phyloP scores from a whole-genome alignment of 805 yeast genomes.

The Hanseniaspora jakobsenii region DNA sequence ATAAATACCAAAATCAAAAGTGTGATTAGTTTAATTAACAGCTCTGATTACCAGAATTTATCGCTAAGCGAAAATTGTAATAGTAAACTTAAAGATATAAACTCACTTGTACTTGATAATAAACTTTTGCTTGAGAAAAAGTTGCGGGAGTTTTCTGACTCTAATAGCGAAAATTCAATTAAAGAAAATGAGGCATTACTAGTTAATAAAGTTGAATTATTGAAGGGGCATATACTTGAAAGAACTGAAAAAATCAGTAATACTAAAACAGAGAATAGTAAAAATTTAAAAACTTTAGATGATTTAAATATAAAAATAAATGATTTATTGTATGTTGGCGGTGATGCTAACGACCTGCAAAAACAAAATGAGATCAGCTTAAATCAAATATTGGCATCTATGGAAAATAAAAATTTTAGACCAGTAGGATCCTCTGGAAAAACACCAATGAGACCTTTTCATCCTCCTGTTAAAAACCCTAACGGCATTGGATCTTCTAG shows the following conservation, averaged over 20 bases:
- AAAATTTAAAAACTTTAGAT: conserved; percentile 4
- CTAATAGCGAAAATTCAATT: too few species aligned
- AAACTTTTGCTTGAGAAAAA: conserved; percentile 2
- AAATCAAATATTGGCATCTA: conserved; percentile 16
- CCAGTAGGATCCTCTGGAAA: conserved; percentile 20
- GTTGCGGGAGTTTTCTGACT: not conserved
- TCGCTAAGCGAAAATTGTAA: conserved; percentile 19
- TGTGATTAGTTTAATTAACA: conserved; percentile 25
- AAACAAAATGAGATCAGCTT: conserved; percentile 9
- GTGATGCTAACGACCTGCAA: conserved; percentile 3
- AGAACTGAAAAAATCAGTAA: not conserved
- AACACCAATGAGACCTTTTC: conserved; percentile 18
- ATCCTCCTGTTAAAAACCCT: not conserved
- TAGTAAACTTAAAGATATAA: conserved; percentile 19
- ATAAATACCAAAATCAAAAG: conserved; percentile 25
- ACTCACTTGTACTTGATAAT: conserved; percentile 15
- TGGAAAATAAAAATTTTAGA: conserved; percentile 17
- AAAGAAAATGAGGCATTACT: too few species aligned
- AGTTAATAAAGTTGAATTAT: conserved; percentile 5
- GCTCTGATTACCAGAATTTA: conserved; percentile 26
- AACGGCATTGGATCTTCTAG: too few species aligned
- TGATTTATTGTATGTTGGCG: not conserved
- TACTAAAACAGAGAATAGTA: not conserved
- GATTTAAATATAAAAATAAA: conserved; percentile 14
- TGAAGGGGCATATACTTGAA: not conserved